Conservation (phyloP, 2,329 filamentous ascomycete genomes). For the Ilyonectria mors-panacis region DNA sequence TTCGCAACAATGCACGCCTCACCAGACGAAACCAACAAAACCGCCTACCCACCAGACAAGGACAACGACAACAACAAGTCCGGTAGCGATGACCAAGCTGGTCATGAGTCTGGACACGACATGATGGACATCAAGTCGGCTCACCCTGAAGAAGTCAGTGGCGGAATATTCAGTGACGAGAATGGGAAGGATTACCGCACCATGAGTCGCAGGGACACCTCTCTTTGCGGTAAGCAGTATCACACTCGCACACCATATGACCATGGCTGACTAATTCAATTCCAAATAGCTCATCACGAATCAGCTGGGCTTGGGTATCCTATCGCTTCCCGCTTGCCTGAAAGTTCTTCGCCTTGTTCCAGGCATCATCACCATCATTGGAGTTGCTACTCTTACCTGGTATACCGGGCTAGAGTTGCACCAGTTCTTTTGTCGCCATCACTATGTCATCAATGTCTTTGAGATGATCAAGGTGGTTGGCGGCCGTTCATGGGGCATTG, state of each 20-base stretch:
- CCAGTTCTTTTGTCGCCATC: conserved; percentile 29
- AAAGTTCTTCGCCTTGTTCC: conserved; percentile 32
- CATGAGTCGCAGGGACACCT: conserved; percentile 31
- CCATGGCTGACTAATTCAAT: too few species aligned
- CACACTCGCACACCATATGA: too few species aligned
- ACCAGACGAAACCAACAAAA: not conserved
- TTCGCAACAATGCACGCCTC: conserved; percentile 4
- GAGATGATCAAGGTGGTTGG: conserved; percentile 35
- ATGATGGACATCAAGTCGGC: conserved; percentile 12
- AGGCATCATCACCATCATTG: conserved; percentile 27
- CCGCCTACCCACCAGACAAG: not conserved
- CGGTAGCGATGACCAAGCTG: conserved; percentile 1
- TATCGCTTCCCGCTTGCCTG: conserved; percentile 28
- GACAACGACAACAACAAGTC: not conserved
- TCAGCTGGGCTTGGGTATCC: conserved; percentile 33
- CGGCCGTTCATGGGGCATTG: conserved; percentile 28
- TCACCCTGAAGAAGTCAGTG: conserved; percentile 10
- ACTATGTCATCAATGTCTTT: conserved; percentile 29
- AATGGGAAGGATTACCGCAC: conserved; percentile 28
- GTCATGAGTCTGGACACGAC: not conserved
- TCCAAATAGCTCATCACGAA: conserved; percentile 23
- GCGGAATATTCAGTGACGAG: conserved; percentile 19
- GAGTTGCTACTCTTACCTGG: conserved; percentile 26
- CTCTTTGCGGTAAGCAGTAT: conserved; percentile 17
- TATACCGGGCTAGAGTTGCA: conserved; percentile 30